phyloP scores from a whole-genome alignment of 306 rosid species.

The Prosopis cineraria region DNA sequence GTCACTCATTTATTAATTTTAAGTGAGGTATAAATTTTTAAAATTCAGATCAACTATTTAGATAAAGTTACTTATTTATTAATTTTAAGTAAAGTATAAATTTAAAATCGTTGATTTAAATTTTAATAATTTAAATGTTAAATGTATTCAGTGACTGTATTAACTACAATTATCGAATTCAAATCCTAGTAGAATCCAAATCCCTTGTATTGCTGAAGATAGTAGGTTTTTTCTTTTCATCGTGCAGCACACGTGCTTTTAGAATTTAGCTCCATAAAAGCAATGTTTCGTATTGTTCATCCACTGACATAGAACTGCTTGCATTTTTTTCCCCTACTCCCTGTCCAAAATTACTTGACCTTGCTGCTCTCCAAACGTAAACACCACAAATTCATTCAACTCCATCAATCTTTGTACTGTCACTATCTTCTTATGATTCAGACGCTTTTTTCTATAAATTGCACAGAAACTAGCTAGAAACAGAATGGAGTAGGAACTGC shows the following conservation, averaged over 20 bases:
- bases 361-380: too few species aligned
- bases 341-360: neutral
- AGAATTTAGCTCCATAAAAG: neutral
- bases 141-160: too few species aligned
- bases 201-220: neutral
- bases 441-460: neutral
- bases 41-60: too few species aligned
- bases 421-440: neutral
- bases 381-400: neutral
- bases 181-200: too few species aligned
- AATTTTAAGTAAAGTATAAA: too few species aligned
- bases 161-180: too few species aligned
- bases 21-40: too few species aligned
- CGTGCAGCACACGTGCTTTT: neutral
- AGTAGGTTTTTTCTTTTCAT: neutral
- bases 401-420: neutral
- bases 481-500: neutral
- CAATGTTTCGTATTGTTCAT: neutral
- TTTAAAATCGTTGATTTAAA: too few species aligned
- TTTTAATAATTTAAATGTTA: too few species aligned
- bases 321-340: neutral
- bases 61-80: too few species aligned
- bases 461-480: neutral
- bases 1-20: too few species aligned
- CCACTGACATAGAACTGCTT: neutral